Conservation (phyloP, 768 basidiomycete genomes). For the Boletus edulis region DNA sequence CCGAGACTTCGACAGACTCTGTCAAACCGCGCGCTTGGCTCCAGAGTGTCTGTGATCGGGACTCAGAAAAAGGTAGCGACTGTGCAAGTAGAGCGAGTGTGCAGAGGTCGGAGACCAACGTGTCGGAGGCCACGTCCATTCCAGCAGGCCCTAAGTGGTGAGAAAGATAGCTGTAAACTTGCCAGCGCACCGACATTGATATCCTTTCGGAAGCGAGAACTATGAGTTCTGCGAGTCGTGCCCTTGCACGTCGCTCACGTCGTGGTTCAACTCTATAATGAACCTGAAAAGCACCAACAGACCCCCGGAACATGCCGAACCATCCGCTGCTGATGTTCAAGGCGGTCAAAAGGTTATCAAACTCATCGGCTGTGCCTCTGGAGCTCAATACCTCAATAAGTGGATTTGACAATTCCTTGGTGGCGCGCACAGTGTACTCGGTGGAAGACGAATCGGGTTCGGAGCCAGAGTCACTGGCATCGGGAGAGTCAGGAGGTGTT, state of each 20-base stretch:
- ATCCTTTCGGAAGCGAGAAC: conserved; percentile 31
- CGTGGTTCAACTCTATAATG: conserved; percentile 15
- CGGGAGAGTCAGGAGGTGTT: conserved; percentile 30
- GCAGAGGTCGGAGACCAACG: conserved; percentile 46
- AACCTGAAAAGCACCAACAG: conserved; percentile 5
- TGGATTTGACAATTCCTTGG: conserved; percentile 12
- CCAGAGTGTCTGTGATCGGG: conserved; percentile 48
- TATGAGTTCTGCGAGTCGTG: conserved; percentile 47
- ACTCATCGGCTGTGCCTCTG: conserved; percentile 39
- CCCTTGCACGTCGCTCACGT: conserved; percentile 49
- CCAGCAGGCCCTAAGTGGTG: conserved; percentile 12
- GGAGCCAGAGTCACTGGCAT: conserved; percentile 24
- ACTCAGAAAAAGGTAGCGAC: conserved; percentile 34
- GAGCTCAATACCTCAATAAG: conserved; percentile 31
- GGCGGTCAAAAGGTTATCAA: conserved; percentile 36
- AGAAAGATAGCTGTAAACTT: conserved; percentile 54
- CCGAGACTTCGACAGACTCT: conserved; percentile 31
- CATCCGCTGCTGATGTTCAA: conserved; percentile 39
- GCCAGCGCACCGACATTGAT: conserved; percentile 41
- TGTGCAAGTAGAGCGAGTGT: conserved; percentile 58
- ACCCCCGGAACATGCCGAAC: conserved; percentile 34
- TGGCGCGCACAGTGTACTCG: conserved; percentile 23
- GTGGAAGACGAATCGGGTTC: conserved; percentile 31
- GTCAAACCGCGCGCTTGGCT: conserved; percentile 29
- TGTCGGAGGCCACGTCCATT: conserved; percentile 23